A percentile compares a stretch with the other conserved stretches of the same genome.
phyloP scores from a whole-genome alignment of 805 yeast species.

The Candida odintsovae region DNA sequence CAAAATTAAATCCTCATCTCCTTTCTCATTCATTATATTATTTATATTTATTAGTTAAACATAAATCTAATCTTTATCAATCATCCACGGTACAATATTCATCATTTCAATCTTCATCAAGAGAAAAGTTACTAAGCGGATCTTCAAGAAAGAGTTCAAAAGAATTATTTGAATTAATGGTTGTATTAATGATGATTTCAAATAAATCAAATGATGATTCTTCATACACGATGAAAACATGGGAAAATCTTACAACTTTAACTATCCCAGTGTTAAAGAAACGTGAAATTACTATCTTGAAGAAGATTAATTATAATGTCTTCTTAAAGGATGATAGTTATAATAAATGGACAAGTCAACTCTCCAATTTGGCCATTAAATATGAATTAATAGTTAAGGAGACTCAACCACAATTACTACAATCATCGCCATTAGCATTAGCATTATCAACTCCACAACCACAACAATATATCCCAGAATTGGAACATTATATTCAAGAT shows the following conservation, averaged over 20 bases:
- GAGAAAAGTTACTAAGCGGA: constrained; percentile 10
- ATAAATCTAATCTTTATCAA: constrained; percentile 8
- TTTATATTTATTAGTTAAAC: constrained; percentile 10
- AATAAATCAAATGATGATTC: constrained; percentile 46
- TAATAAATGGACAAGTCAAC: constrained; percentile 7
- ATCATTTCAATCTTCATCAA: constrained; percentile 4
- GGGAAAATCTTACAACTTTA: constrained; percentile 30
- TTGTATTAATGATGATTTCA: constrained; percentile 26
- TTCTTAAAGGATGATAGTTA: constrained; percentile 12
- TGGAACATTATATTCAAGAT: background rate
- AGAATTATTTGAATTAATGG: constrained; percentile 24
- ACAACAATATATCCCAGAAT: background rate
- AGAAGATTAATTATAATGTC: constrained; percentile 19
- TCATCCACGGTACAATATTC: background rate
- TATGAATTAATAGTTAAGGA: constrained; percentile 3
- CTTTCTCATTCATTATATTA: constrained; percentile 19
- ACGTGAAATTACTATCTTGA: constrained; percentile 16
- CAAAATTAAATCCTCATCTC: constrained; percentile 13
- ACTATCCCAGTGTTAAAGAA: constrained; percentile 8
- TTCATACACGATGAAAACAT: constrained; percentile 44
- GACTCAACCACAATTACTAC: background rate
- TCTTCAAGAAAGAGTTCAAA: background rate
- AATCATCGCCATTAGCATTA: too few species aligned
- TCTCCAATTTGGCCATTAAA: constrained; percentile 5
- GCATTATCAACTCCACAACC: background rate